Percentiles rank a stretch among this genome's conserved stretches.
phyloP scores from a whole-genome alignment of 2,329 filamentous ascomycete genomes.

The Paecilomyces variotii region DNA sequence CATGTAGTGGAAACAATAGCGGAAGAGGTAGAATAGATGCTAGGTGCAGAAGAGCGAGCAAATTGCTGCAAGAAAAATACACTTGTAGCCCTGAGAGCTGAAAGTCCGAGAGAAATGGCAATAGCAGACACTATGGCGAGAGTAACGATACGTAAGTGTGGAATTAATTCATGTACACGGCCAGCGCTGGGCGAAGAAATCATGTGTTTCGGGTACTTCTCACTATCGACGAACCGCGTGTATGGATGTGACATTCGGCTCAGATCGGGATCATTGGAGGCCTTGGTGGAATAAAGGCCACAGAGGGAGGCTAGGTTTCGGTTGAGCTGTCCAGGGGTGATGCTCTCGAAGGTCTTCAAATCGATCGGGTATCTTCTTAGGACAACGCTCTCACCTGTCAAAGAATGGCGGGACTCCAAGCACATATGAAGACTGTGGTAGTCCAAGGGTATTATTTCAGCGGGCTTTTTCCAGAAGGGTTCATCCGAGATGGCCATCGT shows the following conservation, averaged over 20 bases:
- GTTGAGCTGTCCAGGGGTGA: constrained; percentile 40
- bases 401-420: constrained; percentile 29
- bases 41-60: constrained; percentile 16
- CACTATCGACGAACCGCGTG: constrained; percentile 11
- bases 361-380: constrained; percentile 38
- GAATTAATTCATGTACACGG: constrained; percentile 14
- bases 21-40: constrained; percentile 9
- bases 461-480: constrained; percentile 30
- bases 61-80: constrained; percentile 18
- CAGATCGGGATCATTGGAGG: constrained; percentile 11
- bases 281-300: constrained; percentile 21
- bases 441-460: constrained; percentile 30
- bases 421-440: constrained; percentile 36
- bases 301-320: constrained; percentile 38
- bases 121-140: constrained; percentile 20
- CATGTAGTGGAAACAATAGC: constrained; percentile 13
- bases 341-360: constrained; percentile 39
- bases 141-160: constrained; percentile 20
- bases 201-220: constrained; percentile 18
- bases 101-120: constrained; percentile 23
- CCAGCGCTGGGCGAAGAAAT: constrained; percentile 15
- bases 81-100: constrained; percentile 16
- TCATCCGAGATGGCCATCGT: constrained; percentile 38
- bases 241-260: constrained; percentile 3
- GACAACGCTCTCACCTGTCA: constrained; percentile 25